phyloP scores from a whole-genome alignment of 352 stramenopile species.

The Blastocystis hominis region DNA sequence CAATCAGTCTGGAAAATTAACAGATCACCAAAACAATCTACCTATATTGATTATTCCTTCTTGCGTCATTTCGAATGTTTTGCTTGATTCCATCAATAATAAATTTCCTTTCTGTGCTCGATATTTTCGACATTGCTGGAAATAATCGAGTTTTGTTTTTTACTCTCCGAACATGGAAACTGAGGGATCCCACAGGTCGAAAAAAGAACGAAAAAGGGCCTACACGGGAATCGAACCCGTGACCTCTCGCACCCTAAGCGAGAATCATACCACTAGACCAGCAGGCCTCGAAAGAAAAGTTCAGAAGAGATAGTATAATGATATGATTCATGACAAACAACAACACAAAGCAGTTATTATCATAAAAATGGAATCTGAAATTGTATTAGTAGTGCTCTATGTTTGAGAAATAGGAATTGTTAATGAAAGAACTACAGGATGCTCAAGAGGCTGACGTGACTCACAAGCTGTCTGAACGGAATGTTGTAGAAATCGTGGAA shows the following conservation, averaged over 20 bases:
- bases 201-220: conserved; percentile 33
- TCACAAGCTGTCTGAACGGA: conserved; percentile 10
- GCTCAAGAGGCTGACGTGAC: conserved; percentile 20
- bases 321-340: background rate
- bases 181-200: background rate
- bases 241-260: conserved; percentile 47
- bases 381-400: background rate
- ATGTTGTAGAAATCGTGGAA: conserved; percentile 1
- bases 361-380: background rate
- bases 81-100: conserved; percentile 24
- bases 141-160: background rate
- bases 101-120: conserved; percentile 16
- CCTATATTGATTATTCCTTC: conserved; percentile 19
- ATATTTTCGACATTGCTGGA: background rate
- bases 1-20: background rate
- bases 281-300: background rate
- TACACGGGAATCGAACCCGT: conserved; percentile 56
- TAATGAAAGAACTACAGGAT: conserved; percentile 37
- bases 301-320: background rate
- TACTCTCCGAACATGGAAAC: background rate
- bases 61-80: background rate
- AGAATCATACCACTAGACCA: conserved; percentile 55
- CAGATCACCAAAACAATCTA: background rate
- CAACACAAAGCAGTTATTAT: background rate
- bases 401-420: background rate